Evolutionary conservation across 805 yeast genomes (phyloP), one percentile per base, ranked within the genome.

Genomic region (Saccharomycopsis microspora): DNA sequence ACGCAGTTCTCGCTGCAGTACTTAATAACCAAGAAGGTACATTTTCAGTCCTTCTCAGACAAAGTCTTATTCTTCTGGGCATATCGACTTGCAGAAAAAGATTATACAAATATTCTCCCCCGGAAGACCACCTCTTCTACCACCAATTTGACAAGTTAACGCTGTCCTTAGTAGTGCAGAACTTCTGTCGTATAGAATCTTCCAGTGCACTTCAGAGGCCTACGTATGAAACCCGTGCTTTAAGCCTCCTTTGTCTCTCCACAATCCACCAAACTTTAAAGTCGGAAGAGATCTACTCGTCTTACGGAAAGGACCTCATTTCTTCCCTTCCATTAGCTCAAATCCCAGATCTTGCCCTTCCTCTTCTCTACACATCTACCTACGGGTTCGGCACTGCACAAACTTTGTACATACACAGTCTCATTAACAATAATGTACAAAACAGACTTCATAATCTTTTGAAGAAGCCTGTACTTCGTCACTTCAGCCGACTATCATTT

Each of bases 51-150:
- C 28, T n/a, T 3, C 36, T 48, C 19, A 45, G 43, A 11, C 48
- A 51, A 32, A 51, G 45, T 28, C 43, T 51, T 27, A 10, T 51
- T 3, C 34, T 51, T n/a, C 42, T 51, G 3, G 54, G 54, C 9
- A 37, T 48, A 3, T 32, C 41, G 31, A 37, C 36, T 39, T 28
- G 46, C 8, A 37, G 41, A 35, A 29, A 27, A 30, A 33, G 41
- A 2, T 36, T 48, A 9, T 36, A 42, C 27, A 29, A 42, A 5
- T 48, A 48, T 35, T 19, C 11, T 5, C 29, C 35, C n/a, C 50
- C 50, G 5, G 54, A 51, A 43, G 32, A 41, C 3, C 8, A 29
- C 4, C 3, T 41, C 5, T 51, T 51, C 34, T 51, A 48, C 30
- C 32, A 43, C 8, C 39, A 46, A 6, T 48, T 48, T 32, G 47